Base-by-base conservation (phyloP, 129 eudicot species). In the Centrapalus pauciflorus region DNA sequence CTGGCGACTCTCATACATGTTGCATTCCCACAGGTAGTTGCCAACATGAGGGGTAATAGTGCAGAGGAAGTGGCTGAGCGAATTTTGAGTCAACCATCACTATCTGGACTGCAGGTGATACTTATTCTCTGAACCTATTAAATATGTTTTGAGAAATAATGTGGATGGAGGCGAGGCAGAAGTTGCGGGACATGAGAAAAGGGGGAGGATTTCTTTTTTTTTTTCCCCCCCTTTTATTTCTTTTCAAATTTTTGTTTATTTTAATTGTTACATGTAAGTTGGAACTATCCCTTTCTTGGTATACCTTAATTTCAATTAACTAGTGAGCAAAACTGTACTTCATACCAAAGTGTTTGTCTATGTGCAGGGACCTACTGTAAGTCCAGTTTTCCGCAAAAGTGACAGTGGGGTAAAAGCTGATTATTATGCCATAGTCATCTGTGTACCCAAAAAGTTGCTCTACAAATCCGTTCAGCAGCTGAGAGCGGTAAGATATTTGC, bases 31-130 rank as follows among this genome's bases (percentile, higher is more conserved):
- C 80, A 91, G 98, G 90, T 92, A 64, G 83, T 84, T 71, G 96
- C 98, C 49, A 92, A 88, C 81, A 88, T 92, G 98, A 85, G 98
- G 72, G 98, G 96, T 41, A 85, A 79, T 78, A 85, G 89, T 67
- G 89, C 95, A 33, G 98, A 88, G 81, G 98, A 92, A 80, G 95
- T 91, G 46, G 90, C 98, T 32, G 85, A 85, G 77, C 68, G 95
- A 75, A 74, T 92, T 37, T 80, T 92, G 75, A 81, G 95, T 77
- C 96, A 92, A 77, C 58, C 95, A 28, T 88, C 85, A 2, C 67
- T 92, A 56, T 77, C 90, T 27, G 98, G 98, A 26, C 82, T 92
- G 79, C 96, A 92, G 98, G 98, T 92, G 64, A 68, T 69, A 12
- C 49, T 19, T 61, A 34, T 19, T 55, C 26, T 48, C 25, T 59